Evolutionary conservation across 306 rosid genomes (phyloP), one percentile per base, ranked within the genome.

Genomic region (Castanea sativa): DNA sequence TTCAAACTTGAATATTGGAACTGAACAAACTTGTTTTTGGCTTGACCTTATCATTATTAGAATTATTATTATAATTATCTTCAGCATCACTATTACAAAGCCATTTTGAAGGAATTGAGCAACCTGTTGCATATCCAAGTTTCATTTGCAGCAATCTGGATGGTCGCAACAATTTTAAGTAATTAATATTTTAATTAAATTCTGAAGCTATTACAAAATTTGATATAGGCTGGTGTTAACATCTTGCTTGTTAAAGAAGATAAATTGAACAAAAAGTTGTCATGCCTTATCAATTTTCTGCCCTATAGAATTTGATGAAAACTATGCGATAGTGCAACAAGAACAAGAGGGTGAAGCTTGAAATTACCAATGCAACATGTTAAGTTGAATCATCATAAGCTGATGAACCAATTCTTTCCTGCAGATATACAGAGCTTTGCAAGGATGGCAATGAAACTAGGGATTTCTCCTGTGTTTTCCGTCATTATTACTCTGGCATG

Each of bases 381-480:
- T 29, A 30, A 35, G 7, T 27, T 29, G 11, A 19, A 63, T 74
- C n/a, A 15, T 56, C 68, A 27, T 32, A 53, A 52, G 35, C 76
- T 74, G 27, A 75, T 32, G 69, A 65, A 41, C 75, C 74, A 20
- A 35, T 71, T 76, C 25, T 79, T 76, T 79, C 73, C 55, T 56
- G 68, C 90, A 92, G 94, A 86, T 94, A 87, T 68, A 79, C 84
- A 14, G 86, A 88, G 29, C 87, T 94, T 1, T 94, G 97, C 88
- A 69, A 69, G n/a, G 85, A 75, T 65, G 98, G 92, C 14, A 83
- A 88, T 73, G 97, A 91, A 78, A 70, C 75, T 15, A 81, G 80
- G 79, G 98, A 92, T 84, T 94, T 94, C 81, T 92, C 98, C 4
- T 87, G 93, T 72, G 94, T 87, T 70, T 94, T 94, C 85, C 92